Percentiles rank a stretch among this genome's conserved stretches.
phyloP scores from a whole-genome alignment of 2,329 filamentous ascomycete genomes.

The Rugonectria rugulosa region DNA sequence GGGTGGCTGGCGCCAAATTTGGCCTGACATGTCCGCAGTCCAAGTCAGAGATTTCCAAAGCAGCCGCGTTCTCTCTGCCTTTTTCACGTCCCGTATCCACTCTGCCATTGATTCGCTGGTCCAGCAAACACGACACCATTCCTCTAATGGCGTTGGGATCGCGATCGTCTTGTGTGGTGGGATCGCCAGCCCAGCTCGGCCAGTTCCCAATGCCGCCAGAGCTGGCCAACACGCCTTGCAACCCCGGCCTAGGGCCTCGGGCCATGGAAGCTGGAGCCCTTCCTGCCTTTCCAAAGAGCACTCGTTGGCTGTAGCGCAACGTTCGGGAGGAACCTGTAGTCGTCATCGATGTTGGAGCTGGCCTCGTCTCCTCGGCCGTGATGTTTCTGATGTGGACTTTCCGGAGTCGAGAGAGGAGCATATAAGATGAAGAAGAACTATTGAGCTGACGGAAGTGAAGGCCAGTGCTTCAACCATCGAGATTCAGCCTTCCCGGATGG shows the following conservation, averaged over 20 bases:
- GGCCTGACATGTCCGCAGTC: background rate
- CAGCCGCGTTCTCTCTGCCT: background rate
- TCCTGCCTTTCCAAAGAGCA: background rate
- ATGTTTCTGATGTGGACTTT: too few species aligned
- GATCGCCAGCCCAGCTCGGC: slow-evolving; percentile 8
- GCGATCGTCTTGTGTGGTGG: slow-evolving; percentile 16
- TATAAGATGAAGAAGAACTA: too few species aligned
- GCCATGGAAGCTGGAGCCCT: background rate
- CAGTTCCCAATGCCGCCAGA: background rate
- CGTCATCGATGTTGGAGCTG: slow-evolving; percentile 11
- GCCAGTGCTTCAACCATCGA: background rate
- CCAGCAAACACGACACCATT: slow-evolving; percentile 3
- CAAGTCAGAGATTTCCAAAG: background rate
- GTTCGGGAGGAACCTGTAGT: background rate
- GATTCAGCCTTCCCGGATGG: background rate
- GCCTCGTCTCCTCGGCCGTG: background rate
- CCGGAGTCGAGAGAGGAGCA: too few species aligned
- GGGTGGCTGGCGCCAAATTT: background rate
- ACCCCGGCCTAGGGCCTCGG: slow-evolving; percentile 3
- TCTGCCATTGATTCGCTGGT: background rate
- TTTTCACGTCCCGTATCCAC: background rate
- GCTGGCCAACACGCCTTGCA: slow-evolving; percentile 7
- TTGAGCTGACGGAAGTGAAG: background rate
- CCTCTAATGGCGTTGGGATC: slow-evolving; percentile 14
- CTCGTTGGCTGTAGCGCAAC: background rate